Evolutionary conservation across 495 filamentous ascomycete genomes (phyloP), one percentile per base, ranked within the genome.

Genomic region (Neurospora tetrasperma): DNA sequence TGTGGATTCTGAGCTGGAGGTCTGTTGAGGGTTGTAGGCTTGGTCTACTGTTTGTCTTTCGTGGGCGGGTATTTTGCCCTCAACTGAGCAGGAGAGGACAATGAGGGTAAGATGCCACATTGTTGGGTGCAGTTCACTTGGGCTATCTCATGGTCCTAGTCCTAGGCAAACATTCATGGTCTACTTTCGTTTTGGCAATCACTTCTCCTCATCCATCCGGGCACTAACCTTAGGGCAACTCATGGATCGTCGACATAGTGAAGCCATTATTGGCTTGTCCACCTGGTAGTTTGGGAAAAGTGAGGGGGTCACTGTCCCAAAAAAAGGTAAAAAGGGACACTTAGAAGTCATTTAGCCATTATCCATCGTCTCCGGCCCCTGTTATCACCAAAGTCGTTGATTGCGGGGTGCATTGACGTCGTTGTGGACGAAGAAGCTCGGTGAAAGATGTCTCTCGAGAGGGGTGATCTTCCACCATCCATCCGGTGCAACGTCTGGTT

Each of bases 1-100:
- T 5, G 85, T 86, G 3, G 78, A 78, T 39, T 75, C 69, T 2
- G 80, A 89, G 80, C 83, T 89, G 72, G 80, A 78, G 76, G 80
- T 80, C 38, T 83, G 82, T 44, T 75, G 78, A 44, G 83, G 81
- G 54, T 84, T 85, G 75, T 84, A 84, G n/a, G 78, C 77, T 43
- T 74, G 79, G 43, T 85, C 80, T 3, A 84, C 77, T 71, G 73
- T 73, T 66, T 77, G 73, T 23, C 83, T 78, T 69, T 82, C 73
- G 72, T 78, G 81, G 59, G 70, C 70, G 38, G 77, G 69, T 41
- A 77, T 69, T 41, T 12, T 23, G 46, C 71, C 79, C 71, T 74
- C 79, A 18, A 68, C 73, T 9, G 77, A n/a, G 72, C 71, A 78
- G 73, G 23, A 69, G 9, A 76, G 66, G 12, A 74, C 39, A 20